Percentiles rank a stretch among this genome's conserved stretches.
Evolutionary conservation across 2,329 filamentous ascomycete species (phyloP).

Genomic region (Capronia coronata): DNA sequence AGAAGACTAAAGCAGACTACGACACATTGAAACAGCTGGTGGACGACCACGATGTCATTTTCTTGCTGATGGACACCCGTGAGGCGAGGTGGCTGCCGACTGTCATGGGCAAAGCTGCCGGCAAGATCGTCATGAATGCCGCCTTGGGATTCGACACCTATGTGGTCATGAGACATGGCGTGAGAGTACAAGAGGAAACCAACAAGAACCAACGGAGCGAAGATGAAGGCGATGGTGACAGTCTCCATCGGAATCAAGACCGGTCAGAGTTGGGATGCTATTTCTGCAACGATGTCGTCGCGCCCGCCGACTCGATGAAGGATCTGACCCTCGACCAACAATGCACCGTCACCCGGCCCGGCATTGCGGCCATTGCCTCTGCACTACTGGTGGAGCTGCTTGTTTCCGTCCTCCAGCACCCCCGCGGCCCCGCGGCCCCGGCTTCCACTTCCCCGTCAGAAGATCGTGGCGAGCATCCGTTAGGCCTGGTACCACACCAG

Average conservation of each 20-base stretch:
- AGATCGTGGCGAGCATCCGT: conserved; percentile 39
- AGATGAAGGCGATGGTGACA: not conserved
- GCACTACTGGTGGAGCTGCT: conserved; percentile 85
- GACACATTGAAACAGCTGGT: conserved; percentile 68
- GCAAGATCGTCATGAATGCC: conserved; percentile 94
- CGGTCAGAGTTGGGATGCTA: conserved; percentile 75
- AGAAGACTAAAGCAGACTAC: conserved; percentile 65
- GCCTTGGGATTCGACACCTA: conserved; percentile 95
- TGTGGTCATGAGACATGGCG: conserved; percentile 92
- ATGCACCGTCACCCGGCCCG: conserved; percentile 92
- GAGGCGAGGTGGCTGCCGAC: conserved; percentile 95
- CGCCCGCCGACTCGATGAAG: conserved; percentile 83
- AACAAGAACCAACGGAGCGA: not conserved
- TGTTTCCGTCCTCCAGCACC: conserved; percentile 81
- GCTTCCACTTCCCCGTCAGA: conserved; percentile 30
- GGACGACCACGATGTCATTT: conserved; percentile 80
- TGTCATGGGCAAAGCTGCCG: conserved; percentile 85
- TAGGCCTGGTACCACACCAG: conserved; percentile 55
- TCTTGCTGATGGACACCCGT: conserved; percentile 93
- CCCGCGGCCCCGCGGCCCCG: conserved; percentile 44
- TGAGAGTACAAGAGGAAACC: conserved; percentile 55
- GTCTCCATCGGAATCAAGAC: too few species aligned
- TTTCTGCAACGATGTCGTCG: conserved; percentile 97
- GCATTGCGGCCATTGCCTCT: conserved; percentile 85
- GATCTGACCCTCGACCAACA: conserved; percentile 95